phyloP scores from a whole-genome alignment of 345 rosid species.

The Arabis alpina region DNA sequence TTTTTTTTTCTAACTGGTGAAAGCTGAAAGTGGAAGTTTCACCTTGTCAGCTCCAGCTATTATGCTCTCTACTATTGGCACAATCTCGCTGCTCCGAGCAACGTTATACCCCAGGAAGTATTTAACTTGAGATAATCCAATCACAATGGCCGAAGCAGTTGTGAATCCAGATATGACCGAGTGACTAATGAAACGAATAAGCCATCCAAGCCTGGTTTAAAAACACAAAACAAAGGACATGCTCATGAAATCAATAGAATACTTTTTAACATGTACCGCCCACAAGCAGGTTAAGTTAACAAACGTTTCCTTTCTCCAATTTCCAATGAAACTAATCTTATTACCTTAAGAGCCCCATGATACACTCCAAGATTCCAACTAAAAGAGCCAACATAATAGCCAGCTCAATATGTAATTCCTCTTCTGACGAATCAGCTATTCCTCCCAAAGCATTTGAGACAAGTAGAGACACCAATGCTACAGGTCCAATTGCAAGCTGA shows the following conservation, averaged over 20 bases:
- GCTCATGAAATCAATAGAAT: background rate
- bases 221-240: constrained; percentile 15
- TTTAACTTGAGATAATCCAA: constrained; percentile 92
- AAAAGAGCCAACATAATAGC: constrained; percentile 90
- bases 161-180: constrained; percentile 99
- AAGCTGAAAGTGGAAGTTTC: constrained; percentile 32
- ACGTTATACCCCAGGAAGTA: constrained; percentile 89
- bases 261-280: background rate
- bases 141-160: constrained; percentile 91
- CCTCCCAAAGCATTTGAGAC: constrained; percentile 85
- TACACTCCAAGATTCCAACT: constrained; percentile 92
- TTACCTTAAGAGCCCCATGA: constrained; percentile 96
- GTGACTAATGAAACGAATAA: constrained; percentile 97
- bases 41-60: constrained; percentile 91
- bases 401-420: constrained; percentile 79
- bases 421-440: constrained; percentile 69
- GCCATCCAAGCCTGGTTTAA: constrained; percentile 92
- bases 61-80: constrained; percentile 87
- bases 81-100: constrained; percentile 83
- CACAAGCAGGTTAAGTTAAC: background rate
- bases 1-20: background rate
- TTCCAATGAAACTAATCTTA: background rate
- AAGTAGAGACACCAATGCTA: constrained; percentile 96
- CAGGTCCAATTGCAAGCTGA: constrained; percentile 99
- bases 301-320: background rate